Conservation (phyloP, 345 rosid genomes). For the Eucalyptus erythrocorys region DNA sequence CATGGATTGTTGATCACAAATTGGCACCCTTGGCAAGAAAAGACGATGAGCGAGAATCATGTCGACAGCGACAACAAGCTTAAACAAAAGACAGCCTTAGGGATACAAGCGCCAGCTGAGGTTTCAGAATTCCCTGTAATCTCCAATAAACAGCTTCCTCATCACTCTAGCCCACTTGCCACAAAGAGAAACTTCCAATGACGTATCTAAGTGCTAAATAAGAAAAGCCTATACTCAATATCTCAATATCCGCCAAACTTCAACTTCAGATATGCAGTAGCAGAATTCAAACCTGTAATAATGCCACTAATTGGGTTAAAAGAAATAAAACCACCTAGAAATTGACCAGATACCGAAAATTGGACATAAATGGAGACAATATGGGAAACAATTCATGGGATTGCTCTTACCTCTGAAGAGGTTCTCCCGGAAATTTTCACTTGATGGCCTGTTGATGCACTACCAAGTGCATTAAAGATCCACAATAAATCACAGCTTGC, state of each 20-base stretch:
- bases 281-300: conserved; percentile 33
- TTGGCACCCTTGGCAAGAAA: conserved; percentile 12
- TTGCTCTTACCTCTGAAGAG: not conserved
- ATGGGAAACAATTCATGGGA: not conserved
- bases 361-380: not conserved
- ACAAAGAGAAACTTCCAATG: not conserved
- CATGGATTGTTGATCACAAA: conserved; percentile 17
- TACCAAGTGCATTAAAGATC: conserved; percentile 24
- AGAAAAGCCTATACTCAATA: not conserved
- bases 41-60: conserved; percentile 22
- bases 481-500: conserved; percentile 50
- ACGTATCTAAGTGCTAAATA: not conserved
- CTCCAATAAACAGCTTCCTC: not conserved
- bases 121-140: not conserved
- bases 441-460: not conserved
- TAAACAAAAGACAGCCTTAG: not conserved
- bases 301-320: not conserved
- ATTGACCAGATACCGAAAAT: not conserved
- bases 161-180: not conserved
- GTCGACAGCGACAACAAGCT: conserved; percentile 1
- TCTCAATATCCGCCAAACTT: not conserved
- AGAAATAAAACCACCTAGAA: not conserved
- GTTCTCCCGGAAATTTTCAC: not conserved
- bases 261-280: conserved; percentile 17
- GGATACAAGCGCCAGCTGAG: not conserved